These are phyloP conservation scores for Nakazawaea molendinolei DNA, from an alignment of 805 yeast genomes.

Conservation along the genomic window DNA sequence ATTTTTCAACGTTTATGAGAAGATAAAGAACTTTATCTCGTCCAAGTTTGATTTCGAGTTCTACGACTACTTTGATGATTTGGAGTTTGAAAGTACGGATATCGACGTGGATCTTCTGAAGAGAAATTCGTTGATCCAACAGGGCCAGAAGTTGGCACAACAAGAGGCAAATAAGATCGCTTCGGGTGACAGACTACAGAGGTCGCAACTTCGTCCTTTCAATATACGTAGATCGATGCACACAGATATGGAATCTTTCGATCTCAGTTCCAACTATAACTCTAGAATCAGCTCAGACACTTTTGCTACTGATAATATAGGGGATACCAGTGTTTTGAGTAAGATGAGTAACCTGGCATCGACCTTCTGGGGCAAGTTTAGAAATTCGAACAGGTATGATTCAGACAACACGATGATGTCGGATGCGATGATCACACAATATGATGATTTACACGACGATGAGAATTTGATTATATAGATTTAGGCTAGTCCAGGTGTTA, in stretches of 20 bases:
- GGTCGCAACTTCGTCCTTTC: slow-evolving; percentile 6
- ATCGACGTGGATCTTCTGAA: slow-evolving; percentile 11
- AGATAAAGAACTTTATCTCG: slow-evolving; percentile 32
- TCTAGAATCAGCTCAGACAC: slow-evolving; percentile 7
- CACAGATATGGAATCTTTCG: neutral
- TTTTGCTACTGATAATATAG: neutral
- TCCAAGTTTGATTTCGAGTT: slow-evolving; percentile 24
- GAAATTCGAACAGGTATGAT: slow-evolving; percentile 1
- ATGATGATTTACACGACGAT: slow-evolving; percentile 8
- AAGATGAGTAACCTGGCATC: neutral
- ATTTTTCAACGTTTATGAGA: slow-evolving; percentile 60
- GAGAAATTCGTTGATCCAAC: slow-evolving; percentile 9
- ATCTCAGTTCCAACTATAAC: neutral
- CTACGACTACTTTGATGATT: slow-evolving; percentile 21
- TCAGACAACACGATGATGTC: slow-evolving; percentile 6
- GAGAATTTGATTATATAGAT: slow-evolving; percentile 8
- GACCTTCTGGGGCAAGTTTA: neutral
- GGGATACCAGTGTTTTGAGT: neutral
- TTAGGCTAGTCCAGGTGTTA: too few relatives aligned
- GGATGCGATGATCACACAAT: slow-evolving; percentile 2
- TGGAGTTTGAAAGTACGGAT: slow-evolving; percentile 20
- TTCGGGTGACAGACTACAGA: slow-evolving; percentile 1
- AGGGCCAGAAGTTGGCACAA: slow-evolving; percentile 8
- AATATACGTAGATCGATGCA: slow-evolving; percentile 6
- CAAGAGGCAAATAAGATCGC: slow-evolving; percentile 10